Evolutionary conservation across 169 alveolate species (phyloP).

Genomic region (Cryptosporidium tyzzeri): DNA sequence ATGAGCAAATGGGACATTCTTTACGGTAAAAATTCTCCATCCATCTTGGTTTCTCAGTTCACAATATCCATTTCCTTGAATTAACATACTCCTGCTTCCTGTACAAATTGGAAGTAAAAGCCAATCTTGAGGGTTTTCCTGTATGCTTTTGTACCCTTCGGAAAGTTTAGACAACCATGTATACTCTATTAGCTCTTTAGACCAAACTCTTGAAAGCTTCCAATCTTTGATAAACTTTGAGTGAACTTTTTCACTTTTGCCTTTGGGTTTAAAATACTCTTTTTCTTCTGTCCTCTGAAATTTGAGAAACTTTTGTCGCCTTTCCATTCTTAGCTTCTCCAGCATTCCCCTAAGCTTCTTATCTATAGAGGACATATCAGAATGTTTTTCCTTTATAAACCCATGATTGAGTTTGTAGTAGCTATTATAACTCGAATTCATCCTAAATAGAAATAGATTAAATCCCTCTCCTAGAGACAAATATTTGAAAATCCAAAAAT

Average conservation of each 20-base stretch:
- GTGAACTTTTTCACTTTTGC: background rate
- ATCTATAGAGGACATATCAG: conserved; percentile 36
- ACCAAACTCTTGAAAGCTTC: conserved; percentile 51
- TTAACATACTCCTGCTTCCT: conserved; percentile 59
- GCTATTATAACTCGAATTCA: conserved; percentile 6
- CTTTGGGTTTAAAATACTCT: background rate
- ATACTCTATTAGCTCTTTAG: conserved; percentile 46
- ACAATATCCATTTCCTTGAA: conserved; percentile 61
- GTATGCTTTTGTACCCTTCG: background rate
- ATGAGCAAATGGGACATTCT: conserved; percentile 46
- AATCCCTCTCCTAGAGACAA: background rate
- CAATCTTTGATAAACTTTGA: conserved; percentile 44
- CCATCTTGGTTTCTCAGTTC: conserved; percentile 57
- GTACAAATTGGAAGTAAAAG: conserved; percentile 33
- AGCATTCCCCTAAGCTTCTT: conserved; percentile 34
- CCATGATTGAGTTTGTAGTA: conserved; percentile 30
- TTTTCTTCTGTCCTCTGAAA: conserved; percentile 1
- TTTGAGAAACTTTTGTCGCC: conserved; percentile 29
- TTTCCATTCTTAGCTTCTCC: conserved; percentile 35
- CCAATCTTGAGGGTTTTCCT: conserved; percentile 39
- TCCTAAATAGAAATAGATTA: background rate
- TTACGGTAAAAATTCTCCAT: conserved; percentile 50
- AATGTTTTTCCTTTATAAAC: conserved; percentile 15
- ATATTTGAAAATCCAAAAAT: background rate
- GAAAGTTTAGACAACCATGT: conserved; percentile 5